phyloP scores from a whole-genome alignment of 345 rosid species.

The Pelargonium nanum region DNA sequence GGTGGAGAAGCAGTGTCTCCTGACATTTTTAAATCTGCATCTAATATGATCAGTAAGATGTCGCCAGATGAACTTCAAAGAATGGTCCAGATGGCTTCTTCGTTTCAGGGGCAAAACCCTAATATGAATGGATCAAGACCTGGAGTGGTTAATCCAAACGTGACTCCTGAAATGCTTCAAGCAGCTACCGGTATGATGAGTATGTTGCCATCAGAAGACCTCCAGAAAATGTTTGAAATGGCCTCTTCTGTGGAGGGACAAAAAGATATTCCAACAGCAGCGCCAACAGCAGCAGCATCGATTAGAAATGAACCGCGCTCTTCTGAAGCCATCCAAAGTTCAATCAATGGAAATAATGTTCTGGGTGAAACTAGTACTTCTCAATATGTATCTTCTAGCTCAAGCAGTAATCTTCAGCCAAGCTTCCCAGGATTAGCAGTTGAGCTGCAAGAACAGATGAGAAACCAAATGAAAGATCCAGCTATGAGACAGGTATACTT shows the following conservation, averaged over 20 bases:
- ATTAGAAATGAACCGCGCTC: conserved; percentile 12
- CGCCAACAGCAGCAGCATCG: conserved; percentile 20
- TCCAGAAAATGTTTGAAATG: conserved; percentile 81
- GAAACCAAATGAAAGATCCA: conserved; percentile 92
- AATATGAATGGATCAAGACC: conserved; percentile 32
- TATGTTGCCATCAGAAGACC: conserved; percentile 67
- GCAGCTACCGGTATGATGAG: conserved; percentile 75
- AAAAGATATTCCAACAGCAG: conserved; percentile 26
- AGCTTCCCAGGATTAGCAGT: conserved; percentile 46
- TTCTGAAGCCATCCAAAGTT: conserved; percentile 19
- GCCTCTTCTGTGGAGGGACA: conserved; percentile 48
- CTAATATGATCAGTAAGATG: conserved; percentile 85
- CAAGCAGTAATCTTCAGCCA: conserved; percentile 33
- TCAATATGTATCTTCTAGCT: conserved; percentile 23
- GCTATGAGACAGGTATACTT: conserved; percentile 69
- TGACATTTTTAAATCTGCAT: conserved; percentile 72
- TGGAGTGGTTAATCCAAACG: conserved; percentile 26
- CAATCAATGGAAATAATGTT: conserved; percentile 22
- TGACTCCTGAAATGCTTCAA: conserved; percentile 75
- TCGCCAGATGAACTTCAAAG: conserved; percentile 81
- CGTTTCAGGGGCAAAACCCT: conserved; percentile 52
- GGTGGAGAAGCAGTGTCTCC: conserved; percentile 70
- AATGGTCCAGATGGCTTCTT: conserved; percentile 76
- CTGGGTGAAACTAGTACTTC: conserved; percentile 48
- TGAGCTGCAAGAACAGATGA: conserved; percentile 82